These are phyloP conservation scores for Alloteropsis angusta DNA, from an alignment of 202 grass and related monocot genomes.

Conservation along the genomic window DNA sequence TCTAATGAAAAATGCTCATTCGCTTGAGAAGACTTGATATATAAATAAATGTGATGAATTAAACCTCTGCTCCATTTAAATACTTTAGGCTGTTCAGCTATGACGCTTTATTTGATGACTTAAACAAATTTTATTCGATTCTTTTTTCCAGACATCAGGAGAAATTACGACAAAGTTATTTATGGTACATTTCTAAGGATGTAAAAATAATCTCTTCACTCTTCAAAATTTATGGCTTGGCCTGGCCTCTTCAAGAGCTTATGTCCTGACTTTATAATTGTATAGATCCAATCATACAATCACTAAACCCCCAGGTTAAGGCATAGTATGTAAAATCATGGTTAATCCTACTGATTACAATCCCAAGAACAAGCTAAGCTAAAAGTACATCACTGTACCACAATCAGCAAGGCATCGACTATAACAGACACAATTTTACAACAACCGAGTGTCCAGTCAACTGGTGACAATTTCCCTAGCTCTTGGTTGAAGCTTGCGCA, in stretches of 20 bases:
- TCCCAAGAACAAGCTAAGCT: neutral
- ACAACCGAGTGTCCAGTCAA: neutral
- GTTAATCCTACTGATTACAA: neutral
- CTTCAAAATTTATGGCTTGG: neutral
- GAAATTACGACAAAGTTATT: neutral
- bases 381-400: neutral
- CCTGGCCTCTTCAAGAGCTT: neutral
- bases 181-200: neutral
- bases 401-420: neutral
- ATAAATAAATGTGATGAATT: neutral
- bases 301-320: neutral
- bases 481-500: slow-evolving; percentile 65
- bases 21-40: neutral
- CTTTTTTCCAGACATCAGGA: neutral
- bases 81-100: neutral
- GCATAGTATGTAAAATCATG: neutral
- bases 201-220: too few species aligned
- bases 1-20: neutral
- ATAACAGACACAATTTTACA: slow-evolving; percentile 15
- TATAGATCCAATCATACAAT: neutral
- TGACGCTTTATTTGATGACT: neutral
- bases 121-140: neutral
- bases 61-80: neutral
- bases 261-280: neutral
- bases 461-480: neutral